Evolutionary conservation across 306 rosid species (phyloP).

Genomic region (Quercus bicolor): DNA sequence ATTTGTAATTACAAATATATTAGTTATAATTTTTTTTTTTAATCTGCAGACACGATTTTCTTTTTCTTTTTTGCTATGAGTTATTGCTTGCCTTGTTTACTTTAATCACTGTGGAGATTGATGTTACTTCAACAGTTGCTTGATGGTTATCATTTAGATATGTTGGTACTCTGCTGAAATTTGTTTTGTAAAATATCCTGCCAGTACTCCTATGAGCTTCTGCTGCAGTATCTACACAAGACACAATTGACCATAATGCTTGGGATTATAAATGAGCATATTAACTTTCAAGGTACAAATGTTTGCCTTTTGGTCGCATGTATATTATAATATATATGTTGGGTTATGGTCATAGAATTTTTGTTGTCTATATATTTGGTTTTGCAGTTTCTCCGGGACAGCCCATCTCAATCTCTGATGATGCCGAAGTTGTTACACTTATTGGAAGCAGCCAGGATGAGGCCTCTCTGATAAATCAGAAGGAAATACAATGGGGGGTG

Average conservation of each 20-base stretch:
- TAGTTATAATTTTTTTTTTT: not conserved
- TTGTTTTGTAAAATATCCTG: constrained; percentile 23
- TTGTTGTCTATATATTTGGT: not conserved
- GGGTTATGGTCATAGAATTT: not conserved
- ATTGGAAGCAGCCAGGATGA: constrained; percentile 83
- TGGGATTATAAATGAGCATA: constrained; percentile 87
- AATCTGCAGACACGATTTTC: not conserved
- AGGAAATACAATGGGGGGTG: constrained; percentile 97
- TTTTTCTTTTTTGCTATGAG: not conserved
- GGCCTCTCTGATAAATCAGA: constrained; percentile 75
- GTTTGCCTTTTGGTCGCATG: constrained; percentile 17
- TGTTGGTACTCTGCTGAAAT: constrained; percentile 18
- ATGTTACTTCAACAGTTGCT: not conserved
- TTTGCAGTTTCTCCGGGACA: constrained; percentile 82
- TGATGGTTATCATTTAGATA: not conserved
- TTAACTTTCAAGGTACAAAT: constrained; percentile 83
- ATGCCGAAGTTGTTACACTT: constrained; percentile 80
- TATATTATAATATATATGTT: not conserved
- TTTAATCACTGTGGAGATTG: not conserved
- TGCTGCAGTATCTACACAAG: constrained; percentile 82
- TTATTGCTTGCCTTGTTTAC: not conserved
- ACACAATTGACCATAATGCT: constrained; percentile 75
- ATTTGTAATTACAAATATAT: not conserved
- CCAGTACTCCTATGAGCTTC: constrained; percentile 89
- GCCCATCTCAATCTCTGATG: constrained; percentile 83